A percentile compares a stretch with the other conserved stretches of the same genome.
phyloP scores from a whole-genome alignment of 2,329 filamentous ascomycete genomes.

The Cladophialophora psammophila region DNA sequence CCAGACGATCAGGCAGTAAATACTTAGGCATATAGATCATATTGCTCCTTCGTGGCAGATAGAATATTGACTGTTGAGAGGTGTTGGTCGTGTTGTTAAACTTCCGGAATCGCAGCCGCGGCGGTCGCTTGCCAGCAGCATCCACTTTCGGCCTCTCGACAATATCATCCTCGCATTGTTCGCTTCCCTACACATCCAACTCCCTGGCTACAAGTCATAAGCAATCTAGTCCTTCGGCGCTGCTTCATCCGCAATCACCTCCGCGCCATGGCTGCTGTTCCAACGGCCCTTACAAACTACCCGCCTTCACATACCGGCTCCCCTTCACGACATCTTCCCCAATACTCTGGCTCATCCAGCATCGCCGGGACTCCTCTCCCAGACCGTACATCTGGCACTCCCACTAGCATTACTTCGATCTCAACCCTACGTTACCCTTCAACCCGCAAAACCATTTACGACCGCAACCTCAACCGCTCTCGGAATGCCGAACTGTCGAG shows the following conservation, averaged over 20 bases:
- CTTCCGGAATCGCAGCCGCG: not conserved
- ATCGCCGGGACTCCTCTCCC: slow-evolving; percentile 46
- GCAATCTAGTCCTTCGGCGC: not conserved
- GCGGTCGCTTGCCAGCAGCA: not conserved
- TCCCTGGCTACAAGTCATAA: not conserved
- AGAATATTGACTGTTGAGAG: not conserved
- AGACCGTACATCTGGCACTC: slow-evolving; percentile 49
- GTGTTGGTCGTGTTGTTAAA: not conserved
- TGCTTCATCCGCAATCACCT: not conserved
- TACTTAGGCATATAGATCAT: too few species aligned
- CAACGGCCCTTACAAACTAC: slow-evolving; percentile 28
- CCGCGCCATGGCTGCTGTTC: slow-evolving; percentile 23
- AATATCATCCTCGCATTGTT: not conserved
- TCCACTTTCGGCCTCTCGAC: not conserved
- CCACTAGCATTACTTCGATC: slow-evolving; percentile 48
- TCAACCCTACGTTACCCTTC: slow-evolving; percentile 78
- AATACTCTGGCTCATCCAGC: slow-evolving; percentile 32
- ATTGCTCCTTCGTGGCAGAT: not conserved
- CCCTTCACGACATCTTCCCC: slow-evolving; percentile 33
- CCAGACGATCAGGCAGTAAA: too few species aligned
- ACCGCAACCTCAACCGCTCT: slow-evolving; percentile 88
- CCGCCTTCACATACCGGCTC: slow-evolving; percentile 40
- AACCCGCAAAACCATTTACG: slow-evolving; percentile 97
- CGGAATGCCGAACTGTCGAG: slow-evolving; percentile 89
- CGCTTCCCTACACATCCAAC: not conserved